Conservation (phyloP, 805 yeast genomes). For the Cyberlindnera galapagoensis region DNA sequence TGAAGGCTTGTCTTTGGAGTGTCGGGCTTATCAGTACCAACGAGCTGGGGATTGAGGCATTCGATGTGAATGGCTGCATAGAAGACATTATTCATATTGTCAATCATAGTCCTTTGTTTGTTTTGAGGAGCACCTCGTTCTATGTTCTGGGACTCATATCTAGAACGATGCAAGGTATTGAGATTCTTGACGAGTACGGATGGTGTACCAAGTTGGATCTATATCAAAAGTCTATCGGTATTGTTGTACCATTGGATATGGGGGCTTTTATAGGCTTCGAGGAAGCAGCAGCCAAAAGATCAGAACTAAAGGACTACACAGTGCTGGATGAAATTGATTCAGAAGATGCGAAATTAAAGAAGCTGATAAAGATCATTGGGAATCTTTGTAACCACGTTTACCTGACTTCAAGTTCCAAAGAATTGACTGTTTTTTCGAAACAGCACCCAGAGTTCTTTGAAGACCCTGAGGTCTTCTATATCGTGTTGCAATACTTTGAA, state of each 20-base stretch:
- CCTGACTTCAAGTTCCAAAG: conserved; percentile 49
- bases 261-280: conserved; percentile 24
- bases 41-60: conserved; percentile 54
- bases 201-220: conserved; percentile 55
- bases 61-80: conserved; percentile 47
- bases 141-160: conserved; percentile 72
- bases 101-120: conserved; percentile 41
- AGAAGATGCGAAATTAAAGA: conserved; percentile 25
- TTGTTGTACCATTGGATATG: conserved; percentile 33
- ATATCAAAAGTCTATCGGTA: conserved; percentile 36
- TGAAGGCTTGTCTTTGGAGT: conserved; percentile 83
- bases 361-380: conserved; percentile 35
- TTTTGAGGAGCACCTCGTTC: conserved; percentile 70
- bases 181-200: conserved; percentile 71
- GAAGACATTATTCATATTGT: conserved; percentile 49
- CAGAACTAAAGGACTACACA: conserved; percentile 8
- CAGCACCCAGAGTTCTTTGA: conserved; percentile 47
- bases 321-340: conserved; percentile 9
- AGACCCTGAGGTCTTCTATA: conserved; percentile 46
- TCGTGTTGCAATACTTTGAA: conserved; percentile 44
- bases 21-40: conserved; percentile 78
- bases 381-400: conserved; percentile 50
- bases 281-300: conserved; percentile 4
- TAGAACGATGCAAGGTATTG: conserved; percentile 71
- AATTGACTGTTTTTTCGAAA: conserved; percentile 47